These are phyloP conservation scores for Linderina pennispora DNA, from an alignment of 192 early-diverging fungal genomes.

Conservation along the genomic window DNA sequence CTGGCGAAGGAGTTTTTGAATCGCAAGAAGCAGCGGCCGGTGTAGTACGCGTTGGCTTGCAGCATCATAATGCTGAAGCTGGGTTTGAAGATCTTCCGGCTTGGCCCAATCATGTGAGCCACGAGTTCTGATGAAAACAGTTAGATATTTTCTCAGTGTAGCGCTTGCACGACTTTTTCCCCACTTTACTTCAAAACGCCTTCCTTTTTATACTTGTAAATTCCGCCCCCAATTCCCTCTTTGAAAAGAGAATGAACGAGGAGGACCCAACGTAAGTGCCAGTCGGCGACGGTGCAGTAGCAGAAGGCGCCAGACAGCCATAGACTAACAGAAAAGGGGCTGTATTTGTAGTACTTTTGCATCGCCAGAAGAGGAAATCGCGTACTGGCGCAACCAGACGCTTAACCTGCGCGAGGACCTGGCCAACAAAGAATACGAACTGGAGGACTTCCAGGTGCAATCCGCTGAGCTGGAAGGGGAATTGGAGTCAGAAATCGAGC, in stretches of 20 bases:
- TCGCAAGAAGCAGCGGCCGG: constrained; percentile 1
- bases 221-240: not conserved
- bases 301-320: too few relatives aligned
- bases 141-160: too few relatives aligned
- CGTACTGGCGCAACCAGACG: constrained; percentile 56
- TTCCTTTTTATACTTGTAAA: not conserved
- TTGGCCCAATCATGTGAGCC: too few relatives aligned
- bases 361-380: constrained; percentile 58
- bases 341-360: constrained; percentile 45
- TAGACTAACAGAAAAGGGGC: too few relatives aligned
- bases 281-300: constrained; percentile 6
- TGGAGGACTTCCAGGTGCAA: constrained; percentile 60
- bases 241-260: constrained; percentile 13
- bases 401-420: constrained; percentile 50
- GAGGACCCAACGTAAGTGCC: constrained; percentile 25
- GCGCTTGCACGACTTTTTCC: too few relatives aligned
- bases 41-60: too few relatives aligned
- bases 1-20: constrained; percentile 16
- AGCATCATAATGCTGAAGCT: too few relatives aligned
- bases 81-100: too few relatives aligned
- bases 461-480: constrained; percentile 68
- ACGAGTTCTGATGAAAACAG: too few relatives aligned
- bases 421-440: constrained; percentile 50
- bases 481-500: constrained; percentile 64
- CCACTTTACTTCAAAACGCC: not conserved